Evolutionary conservation across 352 stramenopile genomes (phyloP), one percentile per base, ranked within the genome.

Genomic region (Pythium myriotylum): DNA sequence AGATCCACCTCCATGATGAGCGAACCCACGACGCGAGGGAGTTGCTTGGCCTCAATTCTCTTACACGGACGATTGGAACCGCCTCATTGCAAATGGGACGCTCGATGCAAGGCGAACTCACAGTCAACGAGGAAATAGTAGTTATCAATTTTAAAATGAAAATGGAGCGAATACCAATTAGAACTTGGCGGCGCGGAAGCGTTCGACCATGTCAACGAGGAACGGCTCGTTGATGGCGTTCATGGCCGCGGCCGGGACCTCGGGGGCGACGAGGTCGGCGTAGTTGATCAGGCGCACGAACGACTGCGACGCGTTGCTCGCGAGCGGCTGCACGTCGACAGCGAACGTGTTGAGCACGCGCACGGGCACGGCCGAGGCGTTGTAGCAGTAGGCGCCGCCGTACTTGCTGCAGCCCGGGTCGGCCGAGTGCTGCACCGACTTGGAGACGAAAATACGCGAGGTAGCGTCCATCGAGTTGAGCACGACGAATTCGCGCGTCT

Each of bases 391-490:
- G n/a, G n/a, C n/a, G n/a, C n/a, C n/a, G n/a, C n/a, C n/a, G n/a
- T n/a, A n/a, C n/a, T n/a, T n/a, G n/a, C 54, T 64, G 0, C 20
- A 16, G 3, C 61, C 61, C 17, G 54, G 54, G 6, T 17, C 35
- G 41, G 46, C 33, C 37, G 4, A 27, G 61, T 68, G 61, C 54
- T 64, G 54, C 20, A 70, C 46, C 23, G 62, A 70, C 62, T 70
- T 70, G 62, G 62, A 70, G 10, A 52, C 41, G 27, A 65, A 70
- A 10, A 17, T 33, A 2, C 54, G 48, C 20, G 48, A 23, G 33
- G 19, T 19, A 9, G 24, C n/a, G 43, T 70, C 62, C 26, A 70
- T 65, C 5, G 54, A 60, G 48, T 77, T 77, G 40, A 75, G 67
- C 46, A 77, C 57, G 1, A 59, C 50, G 23, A 70, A 70, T 55